Base-by-base conservation (phyloP, 2,329 filamentous ascomycete species). In the Cladosporium sp. region DNA sequence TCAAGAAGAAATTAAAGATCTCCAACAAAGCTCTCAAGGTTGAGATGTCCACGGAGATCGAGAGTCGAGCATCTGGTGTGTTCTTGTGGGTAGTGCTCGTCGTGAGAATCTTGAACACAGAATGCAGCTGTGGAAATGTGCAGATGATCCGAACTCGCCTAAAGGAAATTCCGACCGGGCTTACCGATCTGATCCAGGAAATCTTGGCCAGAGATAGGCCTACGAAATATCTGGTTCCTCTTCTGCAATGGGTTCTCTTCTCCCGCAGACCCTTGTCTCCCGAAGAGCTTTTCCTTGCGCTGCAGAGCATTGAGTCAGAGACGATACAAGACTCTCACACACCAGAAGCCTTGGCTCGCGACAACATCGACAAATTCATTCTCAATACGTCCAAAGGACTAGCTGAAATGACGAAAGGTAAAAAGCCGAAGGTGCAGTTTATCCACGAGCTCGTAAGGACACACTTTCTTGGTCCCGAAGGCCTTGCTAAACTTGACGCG, bases 181-280 rank as follows among this genome's bases (percentile, higher is more conserved):
- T 67, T 3, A 30, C 59, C 18, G 46, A 65, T 1, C 53, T 67
- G 0, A 59, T 67, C 25, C 16, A 58, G 16, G 63, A 65, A 2
- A 57, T 67, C 32, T 25, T 67, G 6, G 3, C 21, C 3, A 46
- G 63, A 51, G 61, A 54, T 14, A 16, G 43, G 28, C 32, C 36
- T 13, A 21, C 39, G 1, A 25, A 26, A 1, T 25, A 53, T 18
- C 34, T 65, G 0, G 64, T 79, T 0, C 68, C 84, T 0, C 86
- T 80, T 36, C 67, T 88, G 0, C 79, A 83, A 23, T 88, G 83
- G 82, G 76, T 89, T 0, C 74, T 88, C 0, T 87, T 80, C 26
- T 77, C 86, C 0, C 75, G 71, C 11, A 68, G 74, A 0, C 82
- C 85, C 0, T 65, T 88, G 0, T 75, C 53, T 0, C 80, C 75